Conservation (phyloP, 2,329 filamentous ascomycete species). For the Emmonsiellopsis sp. region DNA sequence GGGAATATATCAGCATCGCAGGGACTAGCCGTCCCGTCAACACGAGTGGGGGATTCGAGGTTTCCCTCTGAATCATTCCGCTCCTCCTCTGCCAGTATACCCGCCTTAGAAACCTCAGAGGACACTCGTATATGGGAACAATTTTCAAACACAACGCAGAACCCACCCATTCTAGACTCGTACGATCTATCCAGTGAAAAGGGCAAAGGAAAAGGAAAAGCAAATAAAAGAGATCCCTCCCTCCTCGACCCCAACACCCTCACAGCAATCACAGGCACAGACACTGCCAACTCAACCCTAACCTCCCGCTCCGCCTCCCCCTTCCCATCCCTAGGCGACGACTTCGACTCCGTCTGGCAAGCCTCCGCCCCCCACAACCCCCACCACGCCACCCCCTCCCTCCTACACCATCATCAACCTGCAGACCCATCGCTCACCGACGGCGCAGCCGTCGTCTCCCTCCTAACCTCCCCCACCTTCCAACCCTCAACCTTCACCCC, state of each 20-base stretch:
- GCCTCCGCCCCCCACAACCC: slow-evolving; percentile 2
- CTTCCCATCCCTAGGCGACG: background rate
- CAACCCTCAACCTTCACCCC: slow-evolving; percentile 13
- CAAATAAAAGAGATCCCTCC: background rate
- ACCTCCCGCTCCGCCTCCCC: background rate
- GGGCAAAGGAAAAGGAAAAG: slow-evolving; percentile 13
- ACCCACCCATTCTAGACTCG: background rate
- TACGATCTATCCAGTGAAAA: slow-evolving; percentile 4
- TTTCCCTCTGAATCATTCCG: slow-evolving; percentile 16
- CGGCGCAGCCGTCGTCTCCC: slow-evolving; percentile 32
- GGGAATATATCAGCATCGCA: background rate
- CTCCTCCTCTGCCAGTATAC: slow-evolving; percentile 4
- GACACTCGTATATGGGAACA: slow-evolving; percentile 15
- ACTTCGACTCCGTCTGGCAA: slow-evolving; percentile 17
- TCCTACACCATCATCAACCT: background rate
- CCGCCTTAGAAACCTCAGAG: slow-evolving; percentile 4
- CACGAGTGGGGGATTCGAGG: background rate
- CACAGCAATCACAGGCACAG: background rate
- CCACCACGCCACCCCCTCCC: slow-evolving; percentile 7
- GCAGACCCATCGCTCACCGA: slow-evolving; percentile 21
- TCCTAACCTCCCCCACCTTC: slow-evolving; percentile 27
- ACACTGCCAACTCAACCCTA: background rate
- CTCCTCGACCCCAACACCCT: background rate
- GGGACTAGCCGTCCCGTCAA: slow-evolving; percentile 2
- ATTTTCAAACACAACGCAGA: slow-evolving; percentile 13